Percentiles rank a stretch among this genome's conserved stretches.
Evolutionary conservation across 352 stramenopile species (phyloP).

Genomic region (Globisporangium okanoganense): DNA sequence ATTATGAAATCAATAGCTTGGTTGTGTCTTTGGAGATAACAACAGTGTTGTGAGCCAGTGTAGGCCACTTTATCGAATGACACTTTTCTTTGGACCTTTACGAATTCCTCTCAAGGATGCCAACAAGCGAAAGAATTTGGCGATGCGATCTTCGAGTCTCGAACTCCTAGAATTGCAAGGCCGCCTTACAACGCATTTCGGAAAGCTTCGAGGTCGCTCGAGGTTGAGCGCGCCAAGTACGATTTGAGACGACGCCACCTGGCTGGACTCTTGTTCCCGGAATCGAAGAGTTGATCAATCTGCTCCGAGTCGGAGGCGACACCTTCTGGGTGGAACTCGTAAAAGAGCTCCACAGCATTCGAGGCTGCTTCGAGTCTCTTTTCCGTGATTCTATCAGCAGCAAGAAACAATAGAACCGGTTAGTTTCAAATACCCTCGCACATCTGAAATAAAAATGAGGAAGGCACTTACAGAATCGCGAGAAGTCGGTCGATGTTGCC

Average conservation of each 20-base stretch:
- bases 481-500: constrained; percentile 18
- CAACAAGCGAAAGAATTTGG: too few relatives aligned
- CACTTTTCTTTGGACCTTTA: too few relatives aligned
- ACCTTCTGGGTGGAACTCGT: constrained; percentile 27
- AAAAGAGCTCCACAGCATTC: constrained; percentile 32
- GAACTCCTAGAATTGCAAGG: not conserved
- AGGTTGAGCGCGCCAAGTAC: constrained; percentile 1
- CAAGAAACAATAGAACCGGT: constrained; percentile 1
- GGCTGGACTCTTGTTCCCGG: not conserved
- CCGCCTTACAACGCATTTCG: constrained; percentile 2
- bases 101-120: too few relatives aligned
- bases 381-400: constrained; percentile 26
- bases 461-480: constrained; percentile 18
- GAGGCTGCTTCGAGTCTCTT: constrained; percentile 34
- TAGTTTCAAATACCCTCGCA: not conserved
- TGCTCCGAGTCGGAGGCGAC: not conserved
- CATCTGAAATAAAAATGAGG: not conserved
- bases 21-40: not conserved
- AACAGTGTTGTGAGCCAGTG: too few relatives aligned
- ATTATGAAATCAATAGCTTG: too few relatives aligned
- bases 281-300: not conserved
- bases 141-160: too few relatives aligned
- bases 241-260: not conserved
- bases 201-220: constrained; percentile 4
- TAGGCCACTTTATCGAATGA: too few relatives aligned